A percentile compares a stretch with the other conserved stretches of the same genome.
Evolutionary conservation across 75 land plant species (phyloP).

Genomic region (Pinus albicaulis): DNA sequence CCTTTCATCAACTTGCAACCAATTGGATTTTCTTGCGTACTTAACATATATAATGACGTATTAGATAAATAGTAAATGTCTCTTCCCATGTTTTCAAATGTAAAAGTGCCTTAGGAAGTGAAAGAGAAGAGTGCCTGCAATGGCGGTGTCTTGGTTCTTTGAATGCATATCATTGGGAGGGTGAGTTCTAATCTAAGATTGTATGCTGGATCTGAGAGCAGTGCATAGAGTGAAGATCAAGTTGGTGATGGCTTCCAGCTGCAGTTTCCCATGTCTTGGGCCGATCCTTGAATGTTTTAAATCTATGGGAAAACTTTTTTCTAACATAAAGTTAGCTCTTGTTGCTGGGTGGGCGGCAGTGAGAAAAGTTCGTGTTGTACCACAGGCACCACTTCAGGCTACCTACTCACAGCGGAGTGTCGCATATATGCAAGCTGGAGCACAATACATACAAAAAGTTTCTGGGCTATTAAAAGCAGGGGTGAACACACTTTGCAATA

Average conservation of each 20-base stretch:
- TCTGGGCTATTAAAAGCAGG: conserved; percentile 62
- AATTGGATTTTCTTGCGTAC: neutral
- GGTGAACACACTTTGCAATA: conserved; percentile 39
- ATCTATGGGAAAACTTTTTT: conserved; percentile 10
- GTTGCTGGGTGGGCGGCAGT: conserved; percentile 39
- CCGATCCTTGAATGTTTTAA: conserved; percentile 12
- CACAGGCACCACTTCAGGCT: conserved; percentile 41
- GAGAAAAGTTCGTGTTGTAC: conserved; percentile 50
- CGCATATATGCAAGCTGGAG: conserved; percentile 59
- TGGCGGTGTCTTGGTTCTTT: neutral
- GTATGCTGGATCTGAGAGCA: conserved; percentile 9
- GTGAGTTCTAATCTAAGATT: conserved; percentile 10
- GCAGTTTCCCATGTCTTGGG: conserved; percentile 24
- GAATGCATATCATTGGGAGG: neutral
- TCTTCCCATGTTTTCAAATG: neutral
- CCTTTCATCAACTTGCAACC: too few relatives aligned
- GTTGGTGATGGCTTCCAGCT: conserved; percentile 15
- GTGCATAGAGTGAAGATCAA: conserved; percentile 33
- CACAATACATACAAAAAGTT: conserved; percentile 59
- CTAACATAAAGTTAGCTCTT: conserved; percentile 16
- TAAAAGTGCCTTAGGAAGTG: neutral
- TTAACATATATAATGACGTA: neutral
- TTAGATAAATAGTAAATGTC: neutral
- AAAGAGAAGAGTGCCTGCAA: neutral
- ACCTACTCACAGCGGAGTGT: conserved; percentile 35